Conservation (phyloP, 108 stramenopile species). For the Pseudonitzschia pungens region DNA sequence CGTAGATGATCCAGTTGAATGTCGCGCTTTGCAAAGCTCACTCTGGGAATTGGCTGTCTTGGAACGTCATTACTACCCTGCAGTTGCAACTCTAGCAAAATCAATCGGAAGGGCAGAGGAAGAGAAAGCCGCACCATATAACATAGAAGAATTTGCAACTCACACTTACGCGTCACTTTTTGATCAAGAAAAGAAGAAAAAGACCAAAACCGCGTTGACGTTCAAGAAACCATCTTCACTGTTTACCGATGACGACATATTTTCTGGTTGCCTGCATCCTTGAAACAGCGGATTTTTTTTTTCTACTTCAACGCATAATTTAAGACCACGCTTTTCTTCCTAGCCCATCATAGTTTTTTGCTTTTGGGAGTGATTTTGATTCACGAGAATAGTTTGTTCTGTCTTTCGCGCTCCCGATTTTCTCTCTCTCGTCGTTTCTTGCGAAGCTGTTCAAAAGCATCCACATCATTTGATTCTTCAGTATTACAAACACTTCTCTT, state of each 20-base stretch:
- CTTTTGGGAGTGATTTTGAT: too few relatives aligned
- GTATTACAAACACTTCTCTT: background rate
- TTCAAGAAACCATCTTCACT: slow-evolving; percentile 61
- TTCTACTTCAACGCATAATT: too few relatives aligned
- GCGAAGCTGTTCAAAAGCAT: slow-evolving; percentile 30
- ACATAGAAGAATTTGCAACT: slow-evolving; percentile 78
- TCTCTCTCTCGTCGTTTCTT: slow-evolving; percentile 29
- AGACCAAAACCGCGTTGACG: slow-evolving; percentile 58
- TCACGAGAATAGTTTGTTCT: slow-evolving; percentile 2
- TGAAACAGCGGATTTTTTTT: background rate
- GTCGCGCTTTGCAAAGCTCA: slow-evolving; percentile 78
- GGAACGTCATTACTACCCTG: slow-evolving; percentile 85
- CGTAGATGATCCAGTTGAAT: slow-evolving; percentile 60
- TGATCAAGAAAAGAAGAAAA: slow-evolving; percentile 68
- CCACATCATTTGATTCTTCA: background rate
- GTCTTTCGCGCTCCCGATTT: slow-evolving; percentile 25
- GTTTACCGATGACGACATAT: slow-evolving; percentile 64
- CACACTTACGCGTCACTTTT: slow-evolving; percentile 87
- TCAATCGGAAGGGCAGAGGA: slow-evolving; percentile 64
- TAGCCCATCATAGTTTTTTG: too few relatives aligned
- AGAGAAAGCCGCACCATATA: slow-evolving; percentile 58
- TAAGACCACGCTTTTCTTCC: background rate
- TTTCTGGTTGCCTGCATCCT: slow-evolving; percentile 42
- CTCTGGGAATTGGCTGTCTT: slow-evolving; percentile 92
- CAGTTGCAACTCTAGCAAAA: slow-evolving; percentile 81